Evolutionary conservation across 2,329 filamentous ascomycete species (phyloP).

Genomic region (Neofusicoccum ribis): DNA sequence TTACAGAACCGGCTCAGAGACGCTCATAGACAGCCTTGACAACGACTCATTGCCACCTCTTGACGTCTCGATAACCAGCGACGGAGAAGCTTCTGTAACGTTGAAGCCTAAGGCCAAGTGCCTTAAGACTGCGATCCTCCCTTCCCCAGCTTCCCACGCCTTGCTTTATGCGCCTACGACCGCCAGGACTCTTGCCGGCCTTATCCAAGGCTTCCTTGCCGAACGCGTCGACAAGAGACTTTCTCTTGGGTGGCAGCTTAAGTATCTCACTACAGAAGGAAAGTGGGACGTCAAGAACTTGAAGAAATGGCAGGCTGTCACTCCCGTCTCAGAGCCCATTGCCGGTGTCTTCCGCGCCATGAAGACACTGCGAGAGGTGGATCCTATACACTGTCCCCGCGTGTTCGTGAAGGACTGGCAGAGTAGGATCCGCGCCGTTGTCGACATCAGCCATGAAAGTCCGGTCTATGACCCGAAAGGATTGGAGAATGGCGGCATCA

Average conservation of each 20-base stretch:
- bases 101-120: conserved; percentile 30
- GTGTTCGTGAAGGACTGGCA: conserved; percentile 70
- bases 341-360: conserved; percentile 80
- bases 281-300: conserved; percentile 99
- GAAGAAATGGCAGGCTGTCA: conserved; percentile 81
- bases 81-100: conserved; percentile 51
- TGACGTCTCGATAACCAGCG: conserved; percentile 24
- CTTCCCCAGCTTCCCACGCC: conserved; percentile 77
- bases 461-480: conserved; percentile 79
- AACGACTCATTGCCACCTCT: conserved; percentile 6
- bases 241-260: conserved; percentile 85
- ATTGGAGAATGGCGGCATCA: conserved; percentile 46
- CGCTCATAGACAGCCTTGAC: conserved; percentile 12
- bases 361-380: conserved; percentile 90
- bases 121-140: conserved; percentile 70
- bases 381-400: conserved; percentile 75
- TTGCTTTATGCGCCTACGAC: conserved; percentile 77
- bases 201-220: conserved; percentile 80
- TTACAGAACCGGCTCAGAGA: conserved; percentile 11
- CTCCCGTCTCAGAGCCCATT: conserved; percentile 76
- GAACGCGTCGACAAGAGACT: conserved; percentile 74
- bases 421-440: conserved; percentile 67
- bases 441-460: conserved; percentile 89
- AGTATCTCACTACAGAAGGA: conserved; percentile 81
- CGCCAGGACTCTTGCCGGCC: conserved; percentile 73